Percentiles rank a stretch among this genome's conserved stretches.
Conservation (phyloP, 495 filamentous ascomycete species). For the Penicillium goetzii region DNA sequence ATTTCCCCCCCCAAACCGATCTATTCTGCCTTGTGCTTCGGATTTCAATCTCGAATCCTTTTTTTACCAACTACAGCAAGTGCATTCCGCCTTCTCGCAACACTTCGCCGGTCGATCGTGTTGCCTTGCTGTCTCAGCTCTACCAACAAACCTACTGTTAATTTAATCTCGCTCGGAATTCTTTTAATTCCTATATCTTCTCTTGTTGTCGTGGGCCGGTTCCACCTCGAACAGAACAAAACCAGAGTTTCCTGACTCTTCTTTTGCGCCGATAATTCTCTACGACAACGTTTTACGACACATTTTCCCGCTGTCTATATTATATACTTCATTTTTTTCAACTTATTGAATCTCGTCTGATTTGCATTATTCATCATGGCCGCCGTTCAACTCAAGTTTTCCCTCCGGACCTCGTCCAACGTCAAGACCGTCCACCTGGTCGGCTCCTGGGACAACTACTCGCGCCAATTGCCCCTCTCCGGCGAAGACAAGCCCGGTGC, state of each 20-base stretch:
- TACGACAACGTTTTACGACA: slow-evolving; percentile 25
- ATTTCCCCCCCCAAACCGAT: slow-evolving; percentile 11
- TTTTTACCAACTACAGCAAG: slow-evolving; percentile 20
- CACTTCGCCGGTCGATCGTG: slow-evolving; percentile 57
- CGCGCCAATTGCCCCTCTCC: slow-evolving; percentile 86
- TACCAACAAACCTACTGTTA: slow-evolving; percentile 50
- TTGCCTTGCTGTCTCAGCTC: slow-evolving; percentile 40
- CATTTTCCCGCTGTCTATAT: slow-evolving; percentile 15
- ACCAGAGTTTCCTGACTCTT: slow-evolving; percentile 17
- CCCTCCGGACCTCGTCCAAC: slow-evolving; percentile 91
- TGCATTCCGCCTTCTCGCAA: slow-evolving; percentile 34
- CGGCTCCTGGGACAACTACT: slow-evolving; percentile 98
- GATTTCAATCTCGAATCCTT: slow-evolving; percentile 40
- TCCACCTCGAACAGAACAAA: slow-evolving; percentile 21
- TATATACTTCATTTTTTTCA: slow-evolving; percentile 29
- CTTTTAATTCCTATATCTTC: slow-evolving; percentile 21
- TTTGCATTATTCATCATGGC: slow-evolving; percentile 75
- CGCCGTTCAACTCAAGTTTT: slow-evolving; percentile 82
- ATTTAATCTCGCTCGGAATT: slow-evolving; percentile 63
- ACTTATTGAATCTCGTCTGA: neutral
- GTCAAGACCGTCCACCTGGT: slow-evolving; percentile 98
- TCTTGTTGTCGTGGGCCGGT: slow-evolving; percentile 39
- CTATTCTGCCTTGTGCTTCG: slow-evolving; percentile 31
- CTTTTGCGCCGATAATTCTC: slow-evolving; percentile 24
- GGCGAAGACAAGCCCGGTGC: slow-evolving; percentile 84